A percentile compares a stretch with the other conserved stretches of the same genome.
Conservation (phyloP, 441 rosid species). For the Aquilaria agallochum region DNA sequence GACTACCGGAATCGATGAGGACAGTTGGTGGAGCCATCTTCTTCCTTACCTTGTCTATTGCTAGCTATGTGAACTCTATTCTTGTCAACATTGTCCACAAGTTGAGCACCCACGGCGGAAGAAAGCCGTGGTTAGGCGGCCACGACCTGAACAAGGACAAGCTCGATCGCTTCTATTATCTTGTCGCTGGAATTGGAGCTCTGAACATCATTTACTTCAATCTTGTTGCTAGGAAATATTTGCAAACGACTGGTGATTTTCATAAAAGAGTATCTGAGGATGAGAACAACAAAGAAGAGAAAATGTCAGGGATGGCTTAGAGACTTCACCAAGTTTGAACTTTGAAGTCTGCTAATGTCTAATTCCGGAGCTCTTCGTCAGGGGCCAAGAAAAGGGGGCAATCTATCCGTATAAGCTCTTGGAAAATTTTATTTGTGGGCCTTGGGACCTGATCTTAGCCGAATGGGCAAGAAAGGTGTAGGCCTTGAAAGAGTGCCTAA, state of each 20-base stretch:
- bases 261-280: conserved; percentile 1
- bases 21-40: conserved; percentile 53
- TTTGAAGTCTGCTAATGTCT: too few relatives aligned
- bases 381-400: too few relatives aligned
- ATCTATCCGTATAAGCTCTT: too few relatives aligned
- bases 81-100: conserved; percentile 34
- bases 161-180: conserved; percentile 41
- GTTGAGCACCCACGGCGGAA: conserved; percentile 17
- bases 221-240: conserved; percentile 26
- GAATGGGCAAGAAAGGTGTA: too few relatives aligned
- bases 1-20: conserved; percentile 48
- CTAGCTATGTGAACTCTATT: conserved; percentile 38
- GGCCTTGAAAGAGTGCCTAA: too few relatives aligned
- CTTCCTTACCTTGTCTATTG: conserved; percentile 36
- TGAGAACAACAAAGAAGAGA: conserved; percentile 1
- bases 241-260: not conserved
- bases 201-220: conserved; percentile 45
- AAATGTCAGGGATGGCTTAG: conserved; percentile 1
- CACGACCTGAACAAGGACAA: conserved; percentile 41
- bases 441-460: too few relatives aligned
- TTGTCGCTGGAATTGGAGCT: conserved; percentile 27
- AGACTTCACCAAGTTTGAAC: too few relatives aligned
- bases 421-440: too few relatives aligned
- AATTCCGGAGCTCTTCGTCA: too few relatives aligned
- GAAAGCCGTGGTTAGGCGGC: conserved; percentile 49